Base-by-base conservation (phyloP, 768 basidiomycete genomes). In the Rhizopogon salebrosus region DNA sequence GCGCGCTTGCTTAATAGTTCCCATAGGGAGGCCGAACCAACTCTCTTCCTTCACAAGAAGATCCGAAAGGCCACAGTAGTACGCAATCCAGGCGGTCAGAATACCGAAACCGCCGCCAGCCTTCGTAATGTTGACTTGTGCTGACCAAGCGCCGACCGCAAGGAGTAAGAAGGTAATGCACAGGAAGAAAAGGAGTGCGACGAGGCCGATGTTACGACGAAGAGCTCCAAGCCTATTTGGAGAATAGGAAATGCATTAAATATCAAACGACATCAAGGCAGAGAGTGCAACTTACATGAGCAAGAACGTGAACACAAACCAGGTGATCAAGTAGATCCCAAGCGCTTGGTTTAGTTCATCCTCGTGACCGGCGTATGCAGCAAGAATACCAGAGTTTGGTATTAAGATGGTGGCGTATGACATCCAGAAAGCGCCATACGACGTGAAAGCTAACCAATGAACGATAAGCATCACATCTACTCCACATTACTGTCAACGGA, bases 381-480 rank as follows among this genome's bases (percentile, higher is more conserved):
- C 64, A 4, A 58, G 10, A 41, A 92, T 76, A 13, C 89, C 89
- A 4, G 78, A 79, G 24, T 78, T 75, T 2, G 92, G 92, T 42
- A 90, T 77, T 62, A 86, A 68, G 60, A 94, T 83, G 0, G 80
- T 73, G 4, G 82, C 89, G 45, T 82, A 93, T 4, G 90, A 90
- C 72, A 93, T 73, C 91, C 91, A 94, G 76, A 93, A 94, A 2
- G 84, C 87, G 22, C 92, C 92, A 55, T 87, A 94, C 1, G 85
- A 86, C 0, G 82, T 75, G 76, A 92, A 93, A 0, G 89, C 90
- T 86, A 56, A 24, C 16, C 4, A 34, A 34, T 23, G 3, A 50
- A 39, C 7, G 4, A 27, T 36, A 11, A 45, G 27, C 22, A 9
- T 27, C 16, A n/a, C 24, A 34, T 34, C 16, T 14, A 9, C 3